Base-by-base conservation (phyloP, 805 yeast genomes). In the Wickerhamiella musiphila region DNA sequence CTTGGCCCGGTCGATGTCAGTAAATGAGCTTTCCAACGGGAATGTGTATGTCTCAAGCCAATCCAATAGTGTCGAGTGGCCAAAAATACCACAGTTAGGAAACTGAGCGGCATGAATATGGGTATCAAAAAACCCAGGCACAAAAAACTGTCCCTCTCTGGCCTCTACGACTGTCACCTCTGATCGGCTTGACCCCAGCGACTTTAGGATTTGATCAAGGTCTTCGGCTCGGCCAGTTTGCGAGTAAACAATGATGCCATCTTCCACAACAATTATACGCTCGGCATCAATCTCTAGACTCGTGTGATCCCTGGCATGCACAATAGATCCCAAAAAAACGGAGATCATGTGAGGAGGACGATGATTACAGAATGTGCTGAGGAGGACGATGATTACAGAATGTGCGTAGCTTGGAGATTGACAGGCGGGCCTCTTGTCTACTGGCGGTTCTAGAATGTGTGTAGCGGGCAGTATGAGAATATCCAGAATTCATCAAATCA, bases 21-120 rank as follows among this genome's bases (percentile, higher is more conserved):
- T 57, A 38, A 81, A 65, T 4, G 78, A 63, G 6, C 78, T 60
- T 53, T 90, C 98, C 35, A 84, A 53, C 1, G 94, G 93, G 60
- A 84, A 90, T 0, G 98, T 90, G 51, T 82, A 83, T 15, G 66
- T 70, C 17, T 70, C 66, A 29, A 90, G 63, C 98, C 98, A 90
- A 41, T 86, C 93, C 35, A 90, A 58, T 26, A 90, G 60, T 2
- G 93, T 86, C 2, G 81, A 61, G 37, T 74, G 75, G 17, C 93
- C 84, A 39, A 92, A 86, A 17, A 90, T 70, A 8, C 92, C 90
- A 29, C 64, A 61, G 49, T 78, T 78, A 9, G 90, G 90, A 45
- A 68, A 78, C 52, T 78, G 92, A 2, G 92, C 73, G 2, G 92
- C 90, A 52, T 78, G 92, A 20, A 75, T 73, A 49, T 78, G 92